Percentiles rank a stretch among this genome's conserved stretches.
Evolutionary conservation across 2,329 filamentous ascomycete species (phyloP).

Genomic region (Coleophoma cylindrospora): DNA sequence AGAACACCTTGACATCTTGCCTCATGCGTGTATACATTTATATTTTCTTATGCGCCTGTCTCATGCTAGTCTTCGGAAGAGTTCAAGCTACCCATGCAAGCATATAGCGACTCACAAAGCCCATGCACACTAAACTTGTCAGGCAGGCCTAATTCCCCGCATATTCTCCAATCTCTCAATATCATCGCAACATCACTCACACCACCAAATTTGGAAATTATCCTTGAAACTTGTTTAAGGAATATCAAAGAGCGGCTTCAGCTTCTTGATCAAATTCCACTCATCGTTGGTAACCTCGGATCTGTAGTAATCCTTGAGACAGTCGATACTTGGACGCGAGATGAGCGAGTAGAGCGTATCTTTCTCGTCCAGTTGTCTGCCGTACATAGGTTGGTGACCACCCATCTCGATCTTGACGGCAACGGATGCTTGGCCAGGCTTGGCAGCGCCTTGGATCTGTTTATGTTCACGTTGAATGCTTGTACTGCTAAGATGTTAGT

Average conservation of each 20-base stretch:
- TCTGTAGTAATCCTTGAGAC: conserved; percentile 92
- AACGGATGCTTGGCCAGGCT: conserved; percentile 95
- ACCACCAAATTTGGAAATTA: background rate
- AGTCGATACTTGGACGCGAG: conserved; percentile 84
- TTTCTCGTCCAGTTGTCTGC: conserved; percentile 88
- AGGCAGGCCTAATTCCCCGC: background rate
- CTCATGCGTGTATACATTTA: too few relatives aligned
- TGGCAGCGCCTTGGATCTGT: conserved; percentile 74
- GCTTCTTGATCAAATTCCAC: conserved; percentile 90
- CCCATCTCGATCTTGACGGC: conserved; percentile 97
- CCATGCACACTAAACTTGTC: too few relatives aligned
- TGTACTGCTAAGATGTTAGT: conserved; percentile 50
- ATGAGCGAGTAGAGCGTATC: conserved; percentile 86
- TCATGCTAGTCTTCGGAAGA: too few relatives aligned
- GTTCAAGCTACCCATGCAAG: too few relatives aligned
- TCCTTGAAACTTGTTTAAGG: conserved; percentile 8
- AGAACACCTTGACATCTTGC: too few relatives aligned
- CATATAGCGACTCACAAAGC: too few relatives aligned
- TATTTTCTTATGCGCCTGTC: too few relatives aligned
- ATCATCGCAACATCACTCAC: background rate
- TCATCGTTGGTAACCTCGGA: conserved; percentile 85
- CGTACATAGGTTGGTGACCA: conserved; percentile 86
- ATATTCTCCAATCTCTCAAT: background rate
- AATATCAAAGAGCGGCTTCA: conserved; percentile 93
- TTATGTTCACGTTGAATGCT: conserved; percentile 98